Evolutionary conservation across 2,329 filamentous ascomycete genomes (phyloP).

Genomic region (Leptographium wingfieldii): DNA sequence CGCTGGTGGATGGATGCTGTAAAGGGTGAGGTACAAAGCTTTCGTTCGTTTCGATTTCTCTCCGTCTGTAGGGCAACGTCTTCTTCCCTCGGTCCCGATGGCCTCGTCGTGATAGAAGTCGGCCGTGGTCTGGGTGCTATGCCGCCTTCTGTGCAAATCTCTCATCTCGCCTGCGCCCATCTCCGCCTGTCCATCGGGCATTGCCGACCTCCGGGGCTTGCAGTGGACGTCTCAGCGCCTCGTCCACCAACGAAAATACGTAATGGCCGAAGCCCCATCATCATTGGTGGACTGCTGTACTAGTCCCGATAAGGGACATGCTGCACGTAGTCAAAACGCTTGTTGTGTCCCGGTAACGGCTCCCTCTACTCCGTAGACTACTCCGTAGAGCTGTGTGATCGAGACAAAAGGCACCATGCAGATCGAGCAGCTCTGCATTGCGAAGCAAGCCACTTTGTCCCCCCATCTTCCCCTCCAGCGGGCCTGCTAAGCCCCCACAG

Average conservation of each 20-base stretch:
- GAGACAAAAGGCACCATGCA: too few species aligned
- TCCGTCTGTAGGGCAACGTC: too few species aligned
- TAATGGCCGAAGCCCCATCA: not conserved
- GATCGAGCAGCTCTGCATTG: too few species aligned
- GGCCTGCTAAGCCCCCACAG: not conserved
- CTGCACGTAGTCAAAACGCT: not conserved
- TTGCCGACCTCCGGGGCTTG: not conserved
- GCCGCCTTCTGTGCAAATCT: not conserved
- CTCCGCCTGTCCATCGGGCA: not conserved
- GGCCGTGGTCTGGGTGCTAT: too few species aligned
- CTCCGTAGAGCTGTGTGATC: too few species aligned
- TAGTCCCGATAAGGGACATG: not conserved
- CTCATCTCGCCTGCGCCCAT: not conserved
- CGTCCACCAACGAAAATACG: constrained; percentile 1
- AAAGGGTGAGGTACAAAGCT: not conserved
- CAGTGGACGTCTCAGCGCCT: not conserved
- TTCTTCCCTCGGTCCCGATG: not conserved
- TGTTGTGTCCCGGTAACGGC: too few species aligned
- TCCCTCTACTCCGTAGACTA: too few species aligned
- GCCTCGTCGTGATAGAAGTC: not conserved
- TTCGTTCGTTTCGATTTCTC: not conserved
- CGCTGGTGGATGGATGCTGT: constrained; percentile 7
- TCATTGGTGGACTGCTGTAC: not conserved
- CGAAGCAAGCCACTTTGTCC: too few species aligned
- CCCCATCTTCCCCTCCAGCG: too few species aligned